Conservation (phyloP, 169 alveolate species). For the Plasmodium knowlesi region DNA sequence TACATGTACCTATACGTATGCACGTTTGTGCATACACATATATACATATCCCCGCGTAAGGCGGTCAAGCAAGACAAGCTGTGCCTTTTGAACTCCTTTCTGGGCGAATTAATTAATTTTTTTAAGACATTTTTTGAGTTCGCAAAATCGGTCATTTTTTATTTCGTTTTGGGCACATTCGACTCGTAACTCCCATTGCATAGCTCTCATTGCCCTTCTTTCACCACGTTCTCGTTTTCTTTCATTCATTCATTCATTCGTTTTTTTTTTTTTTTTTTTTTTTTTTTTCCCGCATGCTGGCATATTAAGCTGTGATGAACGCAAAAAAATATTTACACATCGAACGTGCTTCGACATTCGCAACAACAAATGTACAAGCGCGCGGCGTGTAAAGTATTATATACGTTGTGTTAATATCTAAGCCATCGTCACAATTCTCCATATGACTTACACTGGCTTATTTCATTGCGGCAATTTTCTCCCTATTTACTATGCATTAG, state of each 20-base stretch:
- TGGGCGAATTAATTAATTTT: not conserved
- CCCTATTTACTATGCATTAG: not conserved
- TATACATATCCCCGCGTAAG: not conserved
- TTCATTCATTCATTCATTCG: not conserved
- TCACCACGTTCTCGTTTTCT: not conserved
- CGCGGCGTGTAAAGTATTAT: not conserved
- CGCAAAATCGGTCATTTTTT: not conserved
- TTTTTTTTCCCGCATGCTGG: not conserved
- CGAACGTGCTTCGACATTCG: not conserved
- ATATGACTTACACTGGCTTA: not conserved
- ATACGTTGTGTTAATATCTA: not conserved
- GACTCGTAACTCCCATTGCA: not conserved
- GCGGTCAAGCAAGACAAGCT: slow-evolving; percentile 3
- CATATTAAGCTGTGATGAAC: not conserved
- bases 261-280: not conserved
- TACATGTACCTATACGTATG: not conserved
- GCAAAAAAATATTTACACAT: not conserved
- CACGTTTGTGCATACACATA: slow-evolving; percentile 2
- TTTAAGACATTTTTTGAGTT: not conserved
- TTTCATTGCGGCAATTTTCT: not conserved
- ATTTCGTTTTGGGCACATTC: not conserved
- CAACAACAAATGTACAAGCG: not conserved
- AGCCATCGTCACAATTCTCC: not conserved
- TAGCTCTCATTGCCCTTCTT: not conserved
- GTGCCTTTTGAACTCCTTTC: not conserved